These are phyloP conservation scores for Sclerotinia borealis DNA, from an alignment of 2,329 filamentous ascomycete genomes.

Conservation along the genomic window DNA sequence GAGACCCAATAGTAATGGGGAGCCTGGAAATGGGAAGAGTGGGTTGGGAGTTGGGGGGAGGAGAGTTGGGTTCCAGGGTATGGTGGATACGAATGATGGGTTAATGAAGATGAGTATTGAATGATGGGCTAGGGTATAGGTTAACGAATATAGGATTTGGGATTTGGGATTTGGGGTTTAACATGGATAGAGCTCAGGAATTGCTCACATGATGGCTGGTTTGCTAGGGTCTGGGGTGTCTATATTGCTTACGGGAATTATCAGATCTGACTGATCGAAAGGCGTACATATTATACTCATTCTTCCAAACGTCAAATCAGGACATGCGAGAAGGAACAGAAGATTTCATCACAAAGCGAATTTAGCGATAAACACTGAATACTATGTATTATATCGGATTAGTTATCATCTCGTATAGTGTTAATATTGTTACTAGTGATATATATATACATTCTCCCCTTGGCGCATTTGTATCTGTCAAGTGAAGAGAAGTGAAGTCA, in stretches of 20 bases:
- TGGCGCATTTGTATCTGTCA: too few species aligned
- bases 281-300: not conserved
- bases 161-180: not conserved
- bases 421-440: not conserved
- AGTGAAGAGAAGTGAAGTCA: too few species aligned
- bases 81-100: constrained; percentile 92
- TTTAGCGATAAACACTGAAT: not conserved
- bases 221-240: not conserved
- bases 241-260: not conserved
- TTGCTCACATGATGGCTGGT: not conserved
- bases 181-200: not conserved
- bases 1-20: constrained; percentile 51
- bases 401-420: not conserved
- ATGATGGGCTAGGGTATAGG: constrained; percentile 34
- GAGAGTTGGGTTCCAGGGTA: constrained; percentile 78
- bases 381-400: not conserved
- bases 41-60: constrained; percentile 35
- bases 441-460: too few species aligned
- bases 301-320: not conserved
- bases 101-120: constrained; percentile 98
- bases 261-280: not conserved
- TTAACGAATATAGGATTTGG: too few species aligned
- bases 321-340: not conserved
- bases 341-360: not conserved
- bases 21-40: constrained; percentile 38